Base-by-base conservation (phyloP, 176 grass and related monocot genomes). In the Aegilops speltoides region DNA sequence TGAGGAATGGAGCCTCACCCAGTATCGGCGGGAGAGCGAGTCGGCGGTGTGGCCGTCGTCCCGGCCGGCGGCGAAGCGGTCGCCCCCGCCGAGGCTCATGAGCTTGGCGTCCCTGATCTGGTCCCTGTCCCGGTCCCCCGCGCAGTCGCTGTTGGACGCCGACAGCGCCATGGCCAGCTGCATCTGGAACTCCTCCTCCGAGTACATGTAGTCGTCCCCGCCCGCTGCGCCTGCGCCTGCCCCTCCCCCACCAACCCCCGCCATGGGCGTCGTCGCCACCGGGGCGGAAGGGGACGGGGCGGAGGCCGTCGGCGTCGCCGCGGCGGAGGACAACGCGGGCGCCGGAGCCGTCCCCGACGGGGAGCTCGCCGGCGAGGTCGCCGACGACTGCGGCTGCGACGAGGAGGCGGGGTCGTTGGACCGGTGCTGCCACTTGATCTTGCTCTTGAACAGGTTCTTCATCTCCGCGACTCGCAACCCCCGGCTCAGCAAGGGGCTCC, bases 111-210 rank as follows among this genome's bases (percentile, higher is more conserved):
- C 91, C 41, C 92, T 90, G 90, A 99, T 99, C 97, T 96, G 97
- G 63, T 98, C 97, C 82, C 94, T 90, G n/a, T 98, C 97, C 11
- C 86, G 76, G 84, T 98, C 89, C 24, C 87, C 90, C 41, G 88
- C 84, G 84, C 56, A 90, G 36, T 96, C 94, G 65, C 88, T 85
- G 77, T 98, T 98, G 67, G 97, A 98, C 82, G 92, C 97, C 63
- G 94, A 96, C 38, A 98, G 90, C 54, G 97, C 97, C 90, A 98
- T 86, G 17, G 97, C 97, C 32, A 98, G 88, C 86, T 98, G 97
- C 89, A 98, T 90, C 94, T 98, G 97, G 84, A 94, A 98, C 90
- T 98, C 97, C 89, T 98, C 97, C 92, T 96, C 94, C 15, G 90
- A 94, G 50, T 79, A 75, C 61, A 91, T 96, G 87, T 94, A 98